Evolutionary conservation across 1,284 basidiomycete genomes (phyloP), one percentile per base, ranked within the genome.

Genomic region (Puccinia sorghi): DNA sequence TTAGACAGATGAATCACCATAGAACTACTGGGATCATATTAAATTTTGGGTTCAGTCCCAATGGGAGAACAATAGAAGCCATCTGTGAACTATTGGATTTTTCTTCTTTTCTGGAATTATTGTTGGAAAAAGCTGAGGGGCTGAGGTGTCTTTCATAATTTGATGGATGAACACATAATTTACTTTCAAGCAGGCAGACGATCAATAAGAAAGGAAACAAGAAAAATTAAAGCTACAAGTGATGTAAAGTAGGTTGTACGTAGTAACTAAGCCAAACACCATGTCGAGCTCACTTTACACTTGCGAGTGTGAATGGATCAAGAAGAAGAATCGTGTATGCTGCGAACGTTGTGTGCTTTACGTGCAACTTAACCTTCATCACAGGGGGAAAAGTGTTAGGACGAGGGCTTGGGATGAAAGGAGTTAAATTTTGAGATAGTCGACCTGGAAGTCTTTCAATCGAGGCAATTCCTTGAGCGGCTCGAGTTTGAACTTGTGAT

Each of bases 391-490:
- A 17, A 52, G 20, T 20, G 50, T n/a, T 5, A n/a, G 50, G 50
- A 15, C 22, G 39, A 66, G 63, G 7, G 63, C 7, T 22, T 11
- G 8, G 22, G 22, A 17, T 48, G 22, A 15, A 22, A 43, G 27
- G 41, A 22, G n/a, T 52, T 52, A 32, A 17, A 25, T 52, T 52
- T 69, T 69, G 66, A 69, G 50, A 41, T 32, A 54, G 27, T 52
- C 66, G 27, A 69, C 32, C 41, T 69, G 22, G 32, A 69, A 54
- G 20, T 69, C 66, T 56, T 75, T 63, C 39, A 75, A 66, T 25
- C 63, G 43, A 27, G 72, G 72, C n/a, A 75, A 17, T 41, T 75
- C 72, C 32, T 75, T 75, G 4, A 75, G 9, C 27, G 72, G 72
- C 20, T 50, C 61, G 9, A 75, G 46, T 52, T 20, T 69, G 66